Base-by-base conservation (phyloP, 257 asterid species). In the Fraxinus americana region DNA sequence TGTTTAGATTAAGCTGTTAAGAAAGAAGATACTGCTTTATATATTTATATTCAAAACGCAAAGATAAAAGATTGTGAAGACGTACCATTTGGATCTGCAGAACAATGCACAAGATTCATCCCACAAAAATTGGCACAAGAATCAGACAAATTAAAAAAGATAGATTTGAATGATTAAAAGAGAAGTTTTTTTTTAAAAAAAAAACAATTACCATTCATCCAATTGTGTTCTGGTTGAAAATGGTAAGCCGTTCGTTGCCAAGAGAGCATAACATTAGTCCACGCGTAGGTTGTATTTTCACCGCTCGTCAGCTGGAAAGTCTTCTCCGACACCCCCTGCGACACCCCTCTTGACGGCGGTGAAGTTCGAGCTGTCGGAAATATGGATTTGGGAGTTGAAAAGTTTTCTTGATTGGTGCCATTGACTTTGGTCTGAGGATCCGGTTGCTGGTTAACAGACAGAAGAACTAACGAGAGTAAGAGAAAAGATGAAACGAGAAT, bases 241-340 rank as follows among this genome's bases (percentile, higher is more conserved):
- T 94, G 98, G 80, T 76, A 93, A 25, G 86, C 82, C 27, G 97
- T 90, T 79, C 91, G 86, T 85, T 94, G 97, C 98, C 97, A 94
- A 6, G 89, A 67, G 74, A 94, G 88, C 96, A 92, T 92, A 43
- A 73, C 85, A 75, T 92, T 91, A 19, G 92, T 85, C 98, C 98
- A 92, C 11, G 79, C 69, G 75, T 79, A 92, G 69, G 82, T 57
- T 52, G 41, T 57, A 17, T 84, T 75, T 0, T 84, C 81, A 52
- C 83, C 86, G 52, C 85, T 76, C 65, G 75, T 84, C 2, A 69
- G 77, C 78, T 85, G 85, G 87, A 84, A 90, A 67, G 85, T 87
- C 84, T 92, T 94, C 77, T 94, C 97, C 76, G 98, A 94, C 65
- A 92, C 97, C 14, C 98, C 98, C 57, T 89, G 89, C 23, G 84